phyloP scores from a whole-genome alignment of 1,284 basidiomycete species.

The Trichosporon coremiiforme region DNA sequence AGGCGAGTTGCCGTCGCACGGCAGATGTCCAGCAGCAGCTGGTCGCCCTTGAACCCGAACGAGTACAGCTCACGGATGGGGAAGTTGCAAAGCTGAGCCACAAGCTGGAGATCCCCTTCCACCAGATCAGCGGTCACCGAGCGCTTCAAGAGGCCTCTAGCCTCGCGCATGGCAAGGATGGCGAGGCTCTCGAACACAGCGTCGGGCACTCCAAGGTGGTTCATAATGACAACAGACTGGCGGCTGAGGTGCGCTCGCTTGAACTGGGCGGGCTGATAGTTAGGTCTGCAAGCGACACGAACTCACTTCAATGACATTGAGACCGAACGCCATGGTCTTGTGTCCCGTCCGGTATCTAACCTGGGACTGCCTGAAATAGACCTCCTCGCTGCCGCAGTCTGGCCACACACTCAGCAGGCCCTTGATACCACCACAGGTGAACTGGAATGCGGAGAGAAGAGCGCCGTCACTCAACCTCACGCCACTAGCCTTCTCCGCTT shows the following conservation, averaged over 20 bases:
- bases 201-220: conserved; percentile 34
- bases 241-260: conserved; percentile 37
- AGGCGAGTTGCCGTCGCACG: conserved; percentile 32
- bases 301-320: conserved; percentile 33
- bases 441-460: conserved; percentile 38
- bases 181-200: conserved; percentile 30
- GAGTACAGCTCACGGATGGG: conserved; percentile 33
- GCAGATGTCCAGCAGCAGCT: conserved; percentile 34
- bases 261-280: conserved; percentile 33
- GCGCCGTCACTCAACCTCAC: conserved; percentile 22
- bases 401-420: conserved; percentile 41
- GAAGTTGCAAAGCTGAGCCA: conserved; percentile 23
- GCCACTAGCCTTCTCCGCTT: conserved; percentile 34
- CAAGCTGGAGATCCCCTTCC: conserved; percentile 21
- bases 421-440: conserved; percentile 40
- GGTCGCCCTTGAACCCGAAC: conserved; percentile 36
- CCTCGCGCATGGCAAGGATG: conserved; percentile 23
- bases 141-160: conserved; percentile 28
- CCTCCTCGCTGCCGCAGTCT: conserved; percentile 23
- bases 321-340: conserved; percentile 28
- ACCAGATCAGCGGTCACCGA: conserved; percentile 18
- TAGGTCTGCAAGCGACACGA: neutral
- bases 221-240: conserved; percentile 38
- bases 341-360: conserved; percentile 34
- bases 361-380: conserved; percentile 35